Evolutionary conservation across 2,329 filamentous ascomycete genomes (phyloP), one percentile per base, ranked within the genome.

Genomic region (Claviceps sorghi): DNA sequence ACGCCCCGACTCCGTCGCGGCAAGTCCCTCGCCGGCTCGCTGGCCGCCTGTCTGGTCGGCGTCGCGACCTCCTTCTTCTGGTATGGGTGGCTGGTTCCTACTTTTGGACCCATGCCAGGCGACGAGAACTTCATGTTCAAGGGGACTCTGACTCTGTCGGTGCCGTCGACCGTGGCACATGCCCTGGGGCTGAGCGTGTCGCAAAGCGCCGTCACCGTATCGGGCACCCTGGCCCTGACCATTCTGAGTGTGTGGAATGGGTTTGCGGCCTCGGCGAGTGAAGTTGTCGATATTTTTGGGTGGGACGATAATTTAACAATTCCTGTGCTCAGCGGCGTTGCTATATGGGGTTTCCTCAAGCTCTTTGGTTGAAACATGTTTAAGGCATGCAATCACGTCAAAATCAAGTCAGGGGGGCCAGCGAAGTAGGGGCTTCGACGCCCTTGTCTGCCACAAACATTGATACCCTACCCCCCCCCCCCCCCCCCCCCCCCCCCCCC

Each of bases 221-320:
- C 75, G 0, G 90, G 93, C 1, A 72, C 77, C 1, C 59, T 84
- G 55, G 93, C 93, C 1, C 73, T 97, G 38, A 84, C 81, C 4
- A 72, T 88, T 54, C 82, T 97, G 79, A 88, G 88, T 63, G 58
- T 95, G 41, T 88, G 86, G 71, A 90, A 90, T 7, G 93, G 93
- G n/a, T 69, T 97, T 44, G 80, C 91, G 51, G 93, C 89, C 43
- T 88, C 89, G 53, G 82, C 83, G 45, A 96, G 89, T 62, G 93
- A 98, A 69, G 85, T 91, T 17, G 76, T 95, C 46, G 89, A 98
- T 69, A 63, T 97, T 0, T 96, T 89, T 65, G 88, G 89, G 48
- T 90, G 88, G 86, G 93, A 98, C 63, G 93, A 98, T 70, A 98
- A 98, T 68, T 73, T 98, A 60, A 97, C 91, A 49, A 98, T 98